These are phyloP conservation scores for Miscanthus lutarioriparius DNA, from an alignment of 176 grass and related monocot genomes.

Conservation along the genomic window DNA sequence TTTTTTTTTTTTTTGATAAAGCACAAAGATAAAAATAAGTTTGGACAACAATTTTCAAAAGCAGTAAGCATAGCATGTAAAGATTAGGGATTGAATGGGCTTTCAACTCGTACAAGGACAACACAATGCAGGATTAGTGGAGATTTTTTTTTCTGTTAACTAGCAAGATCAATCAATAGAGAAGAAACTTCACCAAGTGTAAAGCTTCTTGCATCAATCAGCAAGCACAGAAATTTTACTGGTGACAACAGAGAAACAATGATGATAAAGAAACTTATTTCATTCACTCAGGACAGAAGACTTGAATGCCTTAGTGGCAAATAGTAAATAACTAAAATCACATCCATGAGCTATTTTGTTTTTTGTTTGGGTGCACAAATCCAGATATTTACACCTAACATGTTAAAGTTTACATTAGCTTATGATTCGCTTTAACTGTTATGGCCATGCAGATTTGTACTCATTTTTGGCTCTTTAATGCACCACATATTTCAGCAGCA, in stretches of 20 bases:
- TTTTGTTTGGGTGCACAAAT: not conserved
- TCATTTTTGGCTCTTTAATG: constrained; percentile 1
- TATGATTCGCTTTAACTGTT: not conserved
- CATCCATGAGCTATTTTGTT: not conserved
- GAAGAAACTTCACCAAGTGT: not conserved
- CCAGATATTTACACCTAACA: not conserved
- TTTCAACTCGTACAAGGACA: not conserved
- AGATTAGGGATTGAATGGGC: not conserved
- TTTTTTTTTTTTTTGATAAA: too few relatives aligned
- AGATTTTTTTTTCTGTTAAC: not conserved
- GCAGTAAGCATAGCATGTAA: not conserved
- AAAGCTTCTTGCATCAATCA: not conserved
- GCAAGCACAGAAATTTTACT: not conserved
- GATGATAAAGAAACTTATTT: constrained; percentile 14
- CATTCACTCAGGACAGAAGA: not conserved
- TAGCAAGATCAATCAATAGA: not conserved
- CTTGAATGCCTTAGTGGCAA: not conserved
- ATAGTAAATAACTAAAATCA: not conserved
- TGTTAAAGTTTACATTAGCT: not conserved
- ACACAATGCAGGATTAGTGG: not conserved
- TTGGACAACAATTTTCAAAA: not conserved
- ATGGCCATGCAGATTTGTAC: not conserved
- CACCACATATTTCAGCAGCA: not conserved
- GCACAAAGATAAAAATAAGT: not conserved
- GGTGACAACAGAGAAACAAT: not conserved